These are phyloP conservation scores for Pseudogymnoascus sp. DNA, from an alignment of 2,329 filamentous ascomycete species.

Conservation along the genomic window DNA sequence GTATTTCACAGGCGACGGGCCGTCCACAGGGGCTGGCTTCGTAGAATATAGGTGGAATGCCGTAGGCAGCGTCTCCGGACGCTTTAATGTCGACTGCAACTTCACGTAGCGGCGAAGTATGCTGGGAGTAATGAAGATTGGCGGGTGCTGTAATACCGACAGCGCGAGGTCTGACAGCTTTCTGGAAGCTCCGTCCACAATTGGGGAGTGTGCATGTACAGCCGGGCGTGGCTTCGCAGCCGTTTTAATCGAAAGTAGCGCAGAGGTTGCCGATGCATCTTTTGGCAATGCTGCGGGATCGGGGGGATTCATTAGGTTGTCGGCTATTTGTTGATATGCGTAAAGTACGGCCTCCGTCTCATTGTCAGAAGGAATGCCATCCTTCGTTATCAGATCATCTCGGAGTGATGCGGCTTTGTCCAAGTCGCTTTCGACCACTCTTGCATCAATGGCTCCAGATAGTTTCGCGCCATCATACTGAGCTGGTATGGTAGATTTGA, in stretches of 20 bases:
- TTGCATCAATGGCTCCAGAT: constrained; percentile 12
- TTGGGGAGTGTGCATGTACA: constrained; percentile 15
- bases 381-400: constrained; percentile 18
- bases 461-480: not conserved
- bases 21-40: constrained; percentile 65
- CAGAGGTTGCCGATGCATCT: constrained; percentile 41
- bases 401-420: constrained; percentile 18
- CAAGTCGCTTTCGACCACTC: constrained; percentile 19
- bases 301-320: constrained; percentile 21
- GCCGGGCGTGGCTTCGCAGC: constrained; percentile 14
- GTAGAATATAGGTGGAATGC: constrained; percentile 75
- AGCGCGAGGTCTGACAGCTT: constrained; percentile 57
- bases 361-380: constrained; percentile 21
- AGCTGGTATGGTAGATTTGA: not conserved
- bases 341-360: constrained; percentile 18
- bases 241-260: constrained; percentile 41
- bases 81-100: constrained; percentile 65
- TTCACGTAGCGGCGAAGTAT: constrained; percentile 69
- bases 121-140: constrained; percentile 70
- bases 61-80: constrained; percentile 68
- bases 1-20: constrained; percentile 53
- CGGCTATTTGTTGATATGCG: constrained; percentile 21
- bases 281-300: constrained; percentile 13
- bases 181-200: constrained; percentile 30
- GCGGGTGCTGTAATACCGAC: constrained; percentile 62